Evolutionary conservation across 1,284 basidiomycete genomes (phyloP), one percentile per base, ranked within the genome.

Genomic region (Hemileia vastatrix): DNA sequence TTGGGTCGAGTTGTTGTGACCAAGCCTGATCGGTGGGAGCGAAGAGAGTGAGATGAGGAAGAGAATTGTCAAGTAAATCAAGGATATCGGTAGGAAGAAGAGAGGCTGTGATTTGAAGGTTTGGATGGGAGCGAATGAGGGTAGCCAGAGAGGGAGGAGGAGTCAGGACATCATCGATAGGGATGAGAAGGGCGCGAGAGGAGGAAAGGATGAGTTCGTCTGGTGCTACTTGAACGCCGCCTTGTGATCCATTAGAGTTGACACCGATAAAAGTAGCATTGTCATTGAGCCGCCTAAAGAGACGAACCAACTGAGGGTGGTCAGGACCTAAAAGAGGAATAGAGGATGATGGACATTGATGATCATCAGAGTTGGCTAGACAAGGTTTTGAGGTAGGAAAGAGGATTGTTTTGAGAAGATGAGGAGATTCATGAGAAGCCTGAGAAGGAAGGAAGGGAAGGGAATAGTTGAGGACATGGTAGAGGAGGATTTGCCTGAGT

Each of bases 401-500:
- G 58, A 49, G 79, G 11, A 80, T 24, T 45, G 50, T 27, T 27
- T 51, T 21, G 11, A 59, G 36, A 27, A 50, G 23, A 5, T 21
- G 2, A 0, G 47, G 31, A 2, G 57, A 23, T 13, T 52, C 31
- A 6, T 0, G 11, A 6, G 44, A 32, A 23, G 21, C 24, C 6
- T 21, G 27, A 24, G 54, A 44, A 43, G 52, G 55, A 3, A 54
- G 52, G 19, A 76, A 71, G 15, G 80, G 72, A 13, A 95, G 76
- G 1, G 88, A 84, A 75, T 86, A 86, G 77, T 98, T 97, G 67
- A 98, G 80, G 48, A 97, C 77, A 76, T 98, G 95, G 74, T 98
- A 98, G 70, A 97, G 86, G 52, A 99, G 81, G 70, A 91, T 87
- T 73, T 96, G 91, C 50, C 94, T 82, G 52, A 96, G 83, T 63